Evolutionary conservation across 73 alveolate genomes (phyloP).

Genomic region (Blepharisma japonicum): DNA sequence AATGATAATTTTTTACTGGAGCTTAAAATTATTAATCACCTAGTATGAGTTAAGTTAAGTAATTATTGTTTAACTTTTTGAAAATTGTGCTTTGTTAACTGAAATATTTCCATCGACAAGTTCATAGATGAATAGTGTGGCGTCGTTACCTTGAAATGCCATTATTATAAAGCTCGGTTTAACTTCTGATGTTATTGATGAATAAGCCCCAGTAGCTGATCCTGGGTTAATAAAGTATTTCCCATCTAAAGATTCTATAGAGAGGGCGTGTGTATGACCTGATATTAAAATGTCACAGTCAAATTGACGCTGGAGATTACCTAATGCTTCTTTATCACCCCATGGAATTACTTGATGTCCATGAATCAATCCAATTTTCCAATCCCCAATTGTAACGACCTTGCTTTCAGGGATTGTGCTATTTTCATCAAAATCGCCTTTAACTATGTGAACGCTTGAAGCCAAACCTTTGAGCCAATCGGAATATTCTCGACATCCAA

Average conservation of each 20-base stretch:
- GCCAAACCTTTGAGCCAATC: constrained; percentile 57
- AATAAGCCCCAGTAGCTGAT: constrained; percentile 87
- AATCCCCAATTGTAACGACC: constrained; percentile 73
- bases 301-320: constrained; percentile 68
- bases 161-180: constrained; percentile 14
- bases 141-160: constrained; percentile 65
- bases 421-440: constrained; percentile 85
- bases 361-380: constrained; percentile 84
- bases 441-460: constrained; percentile 70
- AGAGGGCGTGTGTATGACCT: constrained; percentile 86
- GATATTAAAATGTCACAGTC: constrained; percentile 86
- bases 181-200: constrained; percentile 15
- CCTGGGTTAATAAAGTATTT: constrained; percentile 94
- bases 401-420: constrained; percentile 73
- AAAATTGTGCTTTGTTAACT: neutral
- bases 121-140: constrained; percentile 52
- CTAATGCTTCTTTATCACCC: constrained; percentile 91
- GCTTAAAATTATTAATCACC: no score
- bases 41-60: no score
- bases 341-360: constrained; percentile 93
- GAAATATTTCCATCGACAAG: constrained; percentile 30
- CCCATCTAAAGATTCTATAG: constrained; percentile 75
- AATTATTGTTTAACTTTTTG: neutral
- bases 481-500: constrained; percentile 79
- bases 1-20: no score